These are phyloP conservation scores for Dalbergia oliveri DNA, from an alignment of 306 rosid species.

Conservation along the genomic window DNA sequence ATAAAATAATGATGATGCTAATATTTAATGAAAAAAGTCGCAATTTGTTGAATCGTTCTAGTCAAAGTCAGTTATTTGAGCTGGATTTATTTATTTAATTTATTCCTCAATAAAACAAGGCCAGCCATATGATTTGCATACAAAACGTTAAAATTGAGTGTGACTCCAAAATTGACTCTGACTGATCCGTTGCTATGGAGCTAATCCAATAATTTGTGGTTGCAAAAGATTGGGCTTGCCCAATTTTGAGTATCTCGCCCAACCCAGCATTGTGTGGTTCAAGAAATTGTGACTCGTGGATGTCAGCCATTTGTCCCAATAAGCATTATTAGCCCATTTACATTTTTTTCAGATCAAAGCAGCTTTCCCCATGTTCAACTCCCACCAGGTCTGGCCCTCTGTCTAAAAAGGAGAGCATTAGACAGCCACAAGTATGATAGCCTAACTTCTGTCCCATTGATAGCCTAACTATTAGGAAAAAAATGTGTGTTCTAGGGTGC, in stretches of 20 bases:
- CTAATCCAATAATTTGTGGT: neutral
- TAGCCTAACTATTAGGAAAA: too few relatives aligned
- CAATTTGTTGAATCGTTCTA: neutral
- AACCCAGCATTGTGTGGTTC: neutral
- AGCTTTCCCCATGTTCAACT: too few relatives aligned
- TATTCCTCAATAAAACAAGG: neutral
- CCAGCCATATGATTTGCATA: neutral
- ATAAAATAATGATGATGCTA: neutral
- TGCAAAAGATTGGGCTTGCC: neutral
- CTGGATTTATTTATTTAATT: neutral
- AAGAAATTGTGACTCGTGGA: too few relatives aligned
- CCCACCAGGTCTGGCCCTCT: too few relatives aligned
- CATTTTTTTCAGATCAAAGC: too few relatives aligned
- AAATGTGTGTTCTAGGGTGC: too few relatives aligned
- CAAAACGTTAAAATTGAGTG: neutral
- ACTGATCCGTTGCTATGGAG: neutral
- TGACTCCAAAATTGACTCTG: neutral
- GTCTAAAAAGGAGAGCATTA: too few relatives aligned
- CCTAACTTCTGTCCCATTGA: too few relatives aligned
- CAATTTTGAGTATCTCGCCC: neutral
- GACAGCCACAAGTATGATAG: too few relatives aligned
- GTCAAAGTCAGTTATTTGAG: constrained; percentile 11
- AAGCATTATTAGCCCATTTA: neutral
- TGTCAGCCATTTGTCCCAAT: neutral
- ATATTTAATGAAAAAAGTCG: neutral